Percentiles rank a stretch among this genome's conserved stretches.
Conservation (phyloP, 1,284 basidiomycete species). For the Fomes fomentarius region DNA sequence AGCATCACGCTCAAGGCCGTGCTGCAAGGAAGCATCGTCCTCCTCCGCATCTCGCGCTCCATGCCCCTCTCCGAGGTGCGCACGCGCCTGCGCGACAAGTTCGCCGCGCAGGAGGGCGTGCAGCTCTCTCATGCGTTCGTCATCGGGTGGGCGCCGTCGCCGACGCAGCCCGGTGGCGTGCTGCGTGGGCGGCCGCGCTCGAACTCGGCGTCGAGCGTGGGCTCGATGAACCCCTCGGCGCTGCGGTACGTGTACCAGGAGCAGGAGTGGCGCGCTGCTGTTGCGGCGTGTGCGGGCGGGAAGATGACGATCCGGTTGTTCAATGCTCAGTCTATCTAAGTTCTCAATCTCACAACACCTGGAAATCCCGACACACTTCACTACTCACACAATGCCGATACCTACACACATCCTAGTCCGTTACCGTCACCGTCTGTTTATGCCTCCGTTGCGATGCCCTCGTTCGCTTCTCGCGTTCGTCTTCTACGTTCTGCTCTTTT, state of each 20-base stretch:
- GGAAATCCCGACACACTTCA: too few relatives aligned
- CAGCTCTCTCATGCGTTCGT: slow-evolving; percentile 55
- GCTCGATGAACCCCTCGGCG: slow-evolving; percentile 22
- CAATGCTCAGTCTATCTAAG: slow-evolving; percentile 29
- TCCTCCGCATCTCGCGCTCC: slow-evolving; percentile 55
- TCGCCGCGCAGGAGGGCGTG: slow-evolving; percentile 59
- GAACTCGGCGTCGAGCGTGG: slow-evolving; percentile 41
- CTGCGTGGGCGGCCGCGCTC: slow-evolving; percentile 29
- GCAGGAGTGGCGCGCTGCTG: slow-evolving; percentile 44
- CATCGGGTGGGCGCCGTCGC: slow-evolving; percentile 45
- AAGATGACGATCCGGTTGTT: slow-evolving; percentile 40
- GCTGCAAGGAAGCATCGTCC: slow-evolving; percentile 60
- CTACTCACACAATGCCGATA: too few relatives aligned
- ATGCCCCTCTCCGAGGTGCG: slow-evolving; percentile 54
- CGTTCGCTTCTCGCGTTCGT: slow-evolving; percentile 6
- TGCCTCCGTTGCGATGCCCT: slow-evolving; percentile 2
- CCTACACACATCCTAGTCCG: background rate
- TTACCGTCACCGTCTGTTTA: background rate
- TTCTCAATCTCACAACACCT: background rate
- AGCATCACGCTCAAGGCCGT: slow-evolving; percentile 67
- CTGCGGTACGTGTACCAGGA: slow-evolving; percentile 42
- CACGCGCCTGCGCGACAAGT: slow-evolving; percentile 61
- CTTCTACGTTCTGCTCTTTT: slow-evolving; percentile 5
- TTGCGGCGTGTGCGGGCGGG: slow-evolving; percentile 31
- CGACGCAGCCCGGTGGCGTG: background rate